Evolutionary conservation across 225 moss, liverwort and hornwort genomes (phyloP).

Genomic region (Physcomitrellopsis africana): DNA sequence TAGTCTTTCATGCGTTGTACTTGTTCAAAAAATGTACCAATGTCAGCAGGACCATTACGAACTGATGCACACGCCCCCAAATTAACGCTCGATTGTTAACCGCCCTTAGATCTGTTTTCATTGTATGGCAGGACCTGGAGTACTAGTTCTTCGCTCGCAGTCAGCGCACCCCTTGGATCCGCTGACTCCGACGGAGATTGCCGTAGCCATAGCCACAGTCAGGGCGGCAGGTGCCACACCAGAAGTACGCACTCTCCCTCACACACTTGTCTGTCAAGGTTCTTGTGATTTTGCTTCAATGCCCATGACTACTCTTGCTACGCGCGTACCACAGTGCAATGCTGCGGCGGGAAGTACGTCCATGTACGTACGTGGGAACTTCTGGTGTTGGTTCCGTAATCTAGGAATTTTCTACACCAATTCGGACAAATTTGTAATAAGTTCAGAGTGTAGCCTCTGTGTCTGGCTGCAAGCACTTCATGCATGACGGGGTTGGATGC

Average conservation of each 20-base stretch:
- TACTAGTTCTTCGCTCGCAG: constrained; percentile 73
- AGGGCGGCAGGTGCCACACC: constrained; percentile 95
- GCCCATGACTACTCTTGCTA: not conserved
- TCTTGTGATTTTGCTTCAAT: constrained; percentile 1
- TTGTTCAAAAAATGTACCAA: constrained; percentile 8
- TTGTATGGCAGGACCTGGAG: constrained; percentile 52
- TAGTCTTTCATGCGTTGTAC: not conserved
- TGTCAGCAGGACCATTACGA: not conserved
- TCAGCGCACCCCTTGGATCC: constrained; percentile 95
- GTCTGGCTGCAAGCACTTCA: not conserved
- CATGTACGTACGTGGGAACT: not conserved
- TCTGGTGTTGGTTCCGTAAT: not conserved
- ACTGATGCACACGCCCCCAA: not conserved
- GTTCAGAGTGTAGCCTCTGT: no score
- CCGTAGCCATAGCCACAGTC: constrained; percentile 92
- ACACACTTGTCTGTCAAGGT: not conserved
- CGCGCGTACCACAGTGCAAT: constrained; percentile 17
- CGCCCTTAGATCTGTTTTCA: no score
- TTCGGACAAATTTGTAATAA: not conserved
- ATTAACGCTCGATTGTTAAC: not conserved
- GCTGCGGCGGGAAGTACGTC: constrained; percentile 11
- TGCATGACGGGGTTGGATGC: not conserved
- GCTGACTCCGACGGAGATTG: constrained; percentile 84
- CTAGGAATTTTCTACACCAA: not conserved
- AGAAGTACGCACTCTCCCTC: constrained; percentile 53